Conservation (phyloP, 164 flowering plant species). For the Tetrastigma voinierianum region DNA sequence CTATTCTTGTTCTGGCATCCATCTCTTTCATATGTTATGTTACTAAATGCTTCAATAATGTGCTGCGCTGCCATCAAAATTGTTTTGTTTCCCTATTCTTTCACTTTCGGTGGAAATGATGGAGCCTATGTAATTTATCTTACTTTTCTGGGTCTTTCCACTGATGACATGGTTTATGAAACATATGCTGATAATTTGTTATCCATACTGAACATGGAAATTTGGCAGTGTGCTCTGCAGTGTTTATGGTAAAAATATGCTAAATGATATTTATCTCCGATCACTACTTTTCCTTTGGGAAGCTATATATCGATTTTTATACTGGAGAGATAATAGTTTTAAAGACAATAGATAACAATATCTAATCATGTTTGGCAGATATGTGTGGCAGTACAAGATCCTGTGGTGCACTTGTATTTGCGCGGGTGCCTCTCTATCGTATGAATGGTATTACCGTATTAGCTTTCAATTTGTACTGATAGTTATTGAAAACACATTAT, state of each 20-base stretch:
- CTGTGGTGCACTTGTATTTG: conserved; percentile 79
- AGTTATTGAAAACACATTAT: neutral
- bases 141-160: too few species aligned
- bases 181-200: too few species aligned
- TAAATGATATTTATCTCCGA: neutral
- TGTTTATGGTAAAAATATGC: neutral
- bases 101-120: too few species aligned
- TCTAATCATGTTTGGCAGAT: conserved; percentile 46
- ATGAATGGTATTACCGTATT: conserved; percentile 63
- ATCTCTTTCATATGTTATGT: too few species aligned
- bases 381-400: conserved; percentile 76
- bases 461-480: conserved; percentile 3
- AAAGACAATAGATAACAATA: neutral
- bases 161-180: too few species aligned
- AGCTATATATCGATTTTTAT: neutral
- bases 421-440: conserved; percentile 63
- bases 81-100: too few species aligned
- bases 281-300: neutral
- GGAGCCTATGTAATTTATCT: too few species aligned
- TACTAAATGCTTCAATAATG: too few species aligned
- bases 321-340: neutral
- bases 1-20: too few species aligned
- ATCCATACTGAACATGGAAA: too few species aligned
- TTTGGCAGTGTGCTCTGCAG: too few species aligned
- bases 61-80: too few species aligned